Evolutionary conservation across 2,329 filamentous ascomycete genomes (phyloP), one percentile per base, ranked within the genome.

Genomic region (Nemania bipapillata): DNA sequence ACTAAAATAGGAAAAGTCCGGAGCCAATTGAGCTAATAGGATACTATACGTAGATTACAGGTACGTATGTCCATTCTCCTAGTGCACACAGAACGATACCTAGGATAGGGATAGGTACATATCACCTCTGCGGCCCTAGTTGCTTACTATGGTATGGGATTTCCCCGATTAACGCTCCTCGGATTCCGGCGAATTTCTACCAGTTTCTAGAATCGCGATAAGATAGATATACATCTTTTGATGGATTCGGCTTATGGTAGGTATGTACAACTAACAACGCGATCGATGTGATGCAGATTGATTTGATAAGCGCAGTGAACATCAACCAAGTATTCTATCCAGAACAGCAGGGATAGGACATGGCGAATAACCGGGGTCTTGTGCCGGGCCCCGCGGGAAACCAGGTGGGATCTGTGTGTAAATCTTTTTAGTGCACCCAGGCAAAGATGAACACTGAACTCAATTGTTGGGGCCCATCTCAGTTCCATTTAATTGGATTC

Each of bases 381-480:
- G 17, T 40, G 32, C 53, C 64, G 67, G 67, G 59, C 59, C 64
- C 67, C 64, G 64, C 64, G 67, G 64, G 37, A 50, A 53, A 61
- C 59, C 45, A 55, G 60, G 60, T 68, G 22, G 22, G 47, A 50
- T 50, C 42, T 60, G 20, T 40, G 45, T 30, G 28, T 55, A 47
- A 63, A 58, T 53, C 9, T 59, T 45, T 45, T 45, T 54, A 60
- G 42, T 49, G 49, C 30, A 49, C 40, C 17, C 37, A 40, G 40
- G 24, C 35, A 60, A n/a, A 40, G 58, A 32, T 69, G 66, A 17
- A n/a, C n/a, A n/a, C n/a, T n/a, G n/a, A 74, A 74, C 75, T 75
- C 75, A 76, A 76, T 76, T 76, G 75, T 76, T 76, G 75, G 75
- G 74, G 74, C 30, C 73, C 71, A 71, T 63, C 68, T 67, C 64